phyloP scores from a whole-genome alignment of 2,329 filamentous ascomycete species.

The Penicillium sp. region DNA sequence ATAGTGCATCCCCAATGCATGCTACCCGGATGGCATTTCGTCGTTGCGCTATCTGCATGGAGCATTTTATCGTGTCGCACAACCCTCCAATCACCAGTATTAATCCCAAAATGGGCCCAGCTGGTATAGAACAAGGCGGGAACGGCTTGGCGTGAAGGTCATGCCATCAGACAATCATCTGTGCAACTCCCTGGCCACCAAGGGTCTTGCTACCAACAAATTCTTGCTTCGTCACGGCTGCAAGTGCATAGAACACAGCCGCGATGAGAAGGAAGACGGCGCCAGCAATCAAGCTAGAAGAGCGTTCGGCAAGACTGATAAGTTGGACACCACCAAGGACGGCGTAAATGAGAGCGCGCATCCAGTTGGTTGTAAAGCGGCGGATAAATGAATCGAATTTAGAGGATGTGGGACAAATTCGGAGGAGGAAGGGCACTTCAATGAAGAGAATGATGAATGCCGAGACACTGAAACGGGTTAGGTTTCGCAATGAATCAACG shows the following conservation, averaged over 20 bases:
- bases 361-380: conserved; percentile 92
- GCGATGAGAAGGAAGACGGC: conserved; percentile 78
- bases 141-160: background rate
- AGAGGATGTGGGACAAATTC: conserved; percentile 93
- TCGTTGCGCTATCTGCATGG: conserved; percentile 16
- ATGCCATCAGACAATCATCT: conserved; percentile 80
- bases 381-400: conserved; percentile 88
- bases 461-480: conserved; percentile 59
- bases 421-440: conserved; percentile 88
- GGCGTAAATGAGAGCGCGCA: conserved; percentile 83
- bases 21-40: conserved; percentile 11
- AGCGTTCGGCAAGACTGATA: conserved; percentile 65
- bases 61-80: conserved; percentile 21
- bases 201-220: conserved; percentile 79
- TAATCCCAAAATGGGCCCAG: background rate
- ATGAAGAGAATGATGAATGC: conserved; percentile 76
- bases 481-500: conserved; percentile 30
- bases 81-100: conserved; percentile 1
- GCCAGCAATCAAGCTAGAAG: conserved; percentile 78
- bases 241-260: conserved; percentile 68
- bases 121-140: conserved; percentile 1
- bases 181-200: conserved; percentile 86
- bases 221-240: conserved; percentile 46
- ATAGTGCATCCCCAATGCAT: conserved; percentile 24
- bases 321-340: conserved; percentile 81